A percentile compares a stretch with the other conserved stretches of the same genome.
These are phyloP conservation scores for Beta macrorhiza DNA, from an alignment of 179 eudicot genomes.

Conservation along the genomic window DNA sequence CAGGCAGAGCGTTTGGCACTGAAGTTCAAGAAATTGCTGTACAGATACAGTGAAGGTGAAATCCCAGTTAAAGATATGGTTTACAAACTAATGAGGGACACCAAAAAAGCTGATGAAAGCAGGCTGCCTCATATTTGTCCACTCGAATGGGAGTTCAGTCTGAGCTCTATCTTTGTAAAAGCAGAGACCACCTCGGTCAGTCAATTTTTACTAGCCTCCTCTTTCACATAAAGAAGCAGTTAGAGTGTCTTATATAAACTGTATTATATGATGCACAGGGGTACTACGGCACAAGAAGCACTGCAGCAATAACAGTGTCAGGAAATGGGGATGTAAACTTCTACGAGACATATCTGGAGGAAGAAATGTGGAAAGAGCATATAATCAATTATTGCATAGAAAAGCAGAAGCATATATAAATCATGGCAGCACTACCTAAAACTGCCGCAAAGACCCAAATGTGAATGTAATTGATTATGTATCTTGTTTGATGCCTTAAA, in stretches of 20 bases:
- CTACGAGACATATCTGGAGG: conserved; percentile 64
- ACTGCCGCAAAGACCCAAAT: background rate
- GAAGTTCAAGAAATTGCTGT: conserved; percentile 34
- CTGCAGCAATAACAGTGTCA: conserved; percentile 50
- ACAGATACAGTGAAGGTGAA: conserved; percentile 26
- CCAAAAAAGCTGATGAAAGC: conserved; percentile 37
- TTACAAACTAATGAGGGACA: conserved; percentile 37
- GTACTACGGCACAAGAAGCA: conserved; percentile 70
- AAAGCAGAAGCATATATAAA: conserved; percentile 20
- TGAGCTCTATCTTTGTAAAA: conserved; percentile 43
- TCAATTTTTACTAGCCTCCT: background rate
- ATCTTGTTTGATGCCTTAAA: background rate
- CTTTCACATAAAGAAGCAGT: background rate
- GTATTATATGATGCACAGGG: conserved; percentile 36
- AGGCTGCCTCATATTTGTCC: conserved; percentile 40
- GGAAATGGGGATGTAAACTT: conserved; percentile 52
- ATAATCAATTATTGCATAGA: conserved; percentile 38
- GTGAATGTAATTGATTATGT: background rate
- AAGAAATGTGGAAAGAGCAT: conserved; percentile 59
- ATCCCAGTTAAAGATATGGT: conserved; percentile 38
- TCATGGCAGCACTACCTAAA: background rate
- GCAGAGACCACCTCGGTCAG: conserved; percentile 36
- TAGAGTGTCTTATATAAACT: conserved; percentile 7
- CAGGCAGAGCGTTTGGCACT: conserved; percentile 38
- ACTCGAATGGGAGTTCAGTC: conserved; percentile 35